phyloP scores from a whole-genome alignment of 2,329 filamentous ascomycete species.

The Stemphylium lycopersici region DNA sequence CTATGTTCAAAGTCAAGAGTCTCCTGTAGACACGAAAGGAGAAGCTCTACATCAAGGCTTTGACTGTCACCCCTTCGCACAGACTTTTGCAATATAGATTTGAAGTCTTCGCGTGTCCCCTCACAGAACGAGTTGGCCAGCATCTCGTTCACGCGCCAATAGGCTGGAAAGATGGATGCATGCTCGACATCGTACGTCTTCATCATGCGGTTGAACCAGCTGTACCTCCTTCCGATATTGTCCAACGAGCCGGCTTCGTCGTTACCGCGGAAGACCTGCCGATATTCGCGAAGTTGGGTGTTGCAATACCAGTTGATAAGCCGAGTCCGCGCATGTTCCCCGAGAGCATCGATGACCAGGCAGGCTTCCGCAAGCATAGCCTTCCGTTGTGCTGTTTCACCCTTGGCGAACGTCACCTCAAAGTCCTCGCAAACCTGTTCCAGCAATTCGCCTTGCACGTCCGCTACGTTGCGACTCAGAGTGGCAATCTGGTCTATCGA shows the following conservation, averaged over 20 bases:
- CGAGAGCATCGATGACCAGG: slow-evolving; percentile 91
- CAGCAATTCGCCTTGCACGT: slow-evolving; percentile 87
- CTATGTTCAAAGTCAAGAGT: slow-evolving; percentile 96
- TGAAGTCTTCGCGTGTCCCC: slow-evolving; percentile 93
- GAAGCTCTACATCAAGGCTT: slow-evolving; percentile 85
- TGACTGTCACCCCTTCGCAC: slow-evolving; percentile 79
- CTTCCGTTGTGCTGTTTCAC: slow-evolving; percentile 74
- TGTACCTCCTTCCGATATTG: slow-evolving; percentile 93
- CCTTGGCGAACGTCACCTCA: slow-evolving; percentile 90
- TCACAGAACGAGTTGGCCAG: slow-evolving; percentile 94
- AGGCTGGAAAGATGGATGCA: slow-evolving; percentile 79
- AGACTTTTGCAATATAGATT: slow-evolving; percentile 85
- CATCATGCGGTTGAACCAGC: slow-evolving; percentile 95
- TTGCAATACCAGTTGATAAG: slow-evolving; percentile 98
- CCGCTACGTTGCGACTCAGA: slow-evolving; percentile 88
- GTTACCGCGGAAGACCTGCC: slow-evolving; percentile 92
- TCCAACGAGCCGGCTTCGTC: slow-evolving; percentile 93
- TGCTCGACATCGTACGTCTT: slow-evolving; percentile 97
- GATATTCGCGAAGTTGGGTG: slow-evolving; percentile 91
- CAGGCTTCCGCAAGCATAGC: slow-evolving; percentile 83
- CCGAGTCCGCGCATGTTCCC: slow-evolving; percentile 80
- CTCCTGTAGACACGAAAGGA: slow-evolving; percentile 89
- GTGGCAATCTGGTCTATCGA: slow-evolving; percentile 98
- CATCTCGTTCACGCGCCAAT: slow-evolving; percentile 90
- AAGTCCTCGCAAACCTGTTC: slow-evolving; percentile 99